Evolutionary conservation across 1,284 basidiomycete genomes (phyloP).

Genomic region (Cystobasidiaceae sp.): DNA sequence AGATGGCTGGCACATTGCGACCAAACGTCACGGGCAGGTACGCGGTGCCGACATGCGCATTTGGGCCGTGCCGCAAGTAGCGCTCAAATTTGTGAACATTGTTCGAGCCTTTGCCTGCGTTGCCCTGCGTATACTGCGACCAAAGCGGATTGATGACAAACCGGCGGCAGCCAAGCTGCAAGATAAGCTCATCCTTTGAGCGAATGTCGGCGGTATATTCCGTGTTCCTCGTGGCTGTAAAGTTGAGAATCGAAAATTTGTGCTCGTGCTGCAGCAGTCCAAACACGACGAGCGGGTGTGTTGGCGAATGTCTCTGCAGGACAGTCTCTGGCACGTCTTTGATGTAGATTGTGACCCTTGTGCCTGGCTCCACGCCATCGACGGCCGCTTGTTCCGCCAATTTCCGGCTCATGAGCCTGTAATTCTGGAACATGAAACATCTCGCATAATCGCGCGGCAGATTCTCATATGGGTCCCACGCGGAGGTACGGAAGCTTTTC

Average conservation of each 20-base stretch:
- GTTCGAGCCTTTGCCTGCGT: slow-evolving; percentile 83
- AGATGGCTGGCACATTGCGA: slow-evolving; percentile 45
- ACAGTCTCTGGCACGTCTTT: slow-evolving; percentile 60
- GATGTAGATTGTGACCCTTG: slow-evolving; percentile 66
- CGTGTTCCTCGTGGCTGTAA: slow-evolving; percentile 89
- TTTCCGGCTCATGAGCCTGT: slow-evolving; percentile 72
- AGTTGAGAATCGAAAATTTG: slow-evolving; percentile 89
- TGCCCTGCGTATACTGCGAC: slow-evolving; percentile 76
- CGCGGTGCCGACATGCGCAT: slow-evolving; percentile 73
- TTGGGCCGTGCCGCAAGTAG: slow-evolving; percentile 65
- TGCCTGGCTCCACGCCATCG: slow-evolving; percentile 72
- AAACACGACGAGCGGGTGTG: slow-evolving; percentile 66
- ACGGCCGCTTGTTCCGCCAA: slow-evolving; percentile 61
- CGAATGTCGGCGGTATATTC: slow-evolving; percentile 83
- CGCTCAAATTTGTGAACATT: slow-evolving; percentile 97
- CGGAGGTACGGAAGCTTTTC: slow-evolving; percentile 85
- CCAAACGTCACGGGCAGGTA: slow-evolving; percentile 90
- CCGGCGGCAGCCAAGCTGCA: slow-evolving; percentile 83
- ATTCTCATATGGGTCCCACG: slow-evolving; percentile 97
- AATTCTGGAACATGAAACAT: slow-evolving; percentile 97
- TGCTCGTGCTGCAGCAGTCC: slow-evolving; percentile 90
- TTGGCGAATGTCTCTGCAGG: slow-evolving; percentile 49
- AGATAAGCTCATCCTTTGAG: slow-evolving; percentile 87
- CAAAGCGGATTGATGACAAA: slow-evolving; percentile 80
- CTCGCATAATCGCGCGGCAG: slow-evolving; percentile 87